phyloP scores from a whole-genome alignment of 352 stramenopile species.

The Saprolegnia parasitica region DNA sequence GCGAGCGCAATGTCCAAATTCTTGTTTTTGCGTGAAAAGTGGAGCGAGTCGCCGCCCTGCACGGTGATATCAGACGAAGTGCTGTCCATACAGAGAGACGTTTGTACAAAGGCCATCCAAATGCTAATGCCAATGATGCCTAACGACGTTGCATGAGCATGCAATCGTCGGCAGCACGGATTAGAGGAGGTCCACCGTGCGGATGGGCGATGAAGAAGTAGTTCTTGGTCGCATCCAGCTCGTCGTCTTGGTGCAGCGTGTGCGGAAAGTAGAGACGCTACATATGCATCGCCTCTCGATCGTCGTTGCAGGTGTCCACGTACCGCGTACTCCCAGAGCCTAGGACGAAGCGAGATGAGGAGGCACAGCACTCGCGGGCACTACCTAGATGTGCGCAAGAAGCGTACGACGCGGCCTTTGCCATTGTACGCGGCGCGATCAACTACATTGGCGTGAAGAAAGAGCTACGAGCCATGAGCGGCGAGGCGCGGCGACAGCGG shows the following conservation, averaged over 20 bases:
- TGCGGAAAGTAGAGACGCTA: constrained; percentile 44
- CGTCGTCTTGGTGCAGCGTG: constrained; percentile 39
- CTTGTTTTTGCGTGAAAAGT: constrained; percentile 37
- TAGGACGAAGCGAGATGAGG: constrained; percentile 13
- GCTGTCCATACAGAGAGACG: no score
- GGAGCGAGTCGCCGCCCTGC: constrained; percentile 37
- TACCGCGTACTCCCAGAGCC: constrained; percentile 38
- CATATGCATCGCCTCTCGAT: not conserved
- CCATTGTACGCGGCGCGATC: constrained; percentile 45
- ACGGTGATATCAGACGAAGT: not conserved
- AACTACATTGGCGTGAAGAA: constrained; percentile 23
- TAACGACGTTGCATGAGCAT: not conserved
- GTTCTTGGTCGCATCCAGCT: constrained; percentile 35
- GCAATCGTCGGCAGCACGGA: no score
- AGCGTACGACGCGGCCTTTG: constrained; percentile 34
- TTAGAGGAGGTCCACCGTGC: constrained; percentile 30
- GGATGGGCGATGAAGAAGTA: constrained; percentile 50
- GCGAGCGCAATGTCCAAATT: constrained; percentile 43
- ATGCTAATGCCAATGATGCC: constrained; percentile 46
- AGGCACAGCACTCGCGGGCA: not conserved
- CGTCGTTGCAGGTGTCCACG: not conserved
- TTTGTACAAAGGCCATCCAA: constrained; percentile 43
- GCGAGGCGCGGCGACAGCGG: not conserved
- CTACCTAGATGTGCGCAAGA: constrained; percentile 38
- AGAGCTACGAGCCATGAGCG: not conserved